These are phyloP conservation scores for Rhizoclosmatium globosum DNA, from an alignment of 192 early-diverging fungal genomes.

Conservation along the genomic window DNA sequence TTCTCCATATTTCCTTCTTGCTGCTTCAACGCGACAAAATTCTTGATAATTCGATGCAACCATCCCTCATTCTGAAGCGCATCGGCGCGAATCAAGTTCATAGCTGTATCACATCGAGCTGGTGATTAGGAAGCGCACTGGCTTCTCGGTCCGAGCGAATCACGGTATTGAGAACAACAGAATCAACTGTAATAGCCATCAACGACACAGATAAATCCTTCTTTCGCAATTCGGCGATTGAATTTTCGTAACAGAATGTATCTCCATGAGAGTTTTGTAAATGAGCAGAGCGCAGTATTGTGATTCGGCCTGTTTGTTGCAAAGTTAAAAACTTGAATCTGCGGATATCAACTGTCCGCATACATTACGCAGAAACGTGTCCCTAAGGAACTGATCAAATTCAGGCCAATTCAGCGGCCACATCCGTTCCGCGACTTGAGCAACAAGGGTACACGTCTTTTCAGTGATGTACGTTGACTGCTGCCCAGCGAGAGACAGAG, in stretches of 20 bases:
- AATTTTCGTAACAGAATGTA: constrained; percentile 67
- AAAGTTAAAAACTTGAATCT: neutral
- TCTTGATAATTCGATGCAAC: constrained; percentile 50
- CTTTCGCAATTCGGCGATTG: constrained; percentile 64
- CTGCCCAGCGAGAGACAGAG: neutral
- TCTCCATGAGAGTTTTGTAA: constrained; percentile 65
- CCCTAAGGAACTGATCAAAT: neutral
- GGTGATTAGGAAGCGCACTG: no score
- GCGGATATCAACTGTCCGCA: constrained; percentile 6
- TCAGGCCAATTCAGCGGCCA: constrained; percentile 9
- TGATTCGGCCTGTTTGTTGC: constrained; percentile 45
- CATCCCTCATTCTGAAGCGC: constrained; percentile 63
- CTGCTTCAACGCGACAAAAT: constrained; percentile 28
- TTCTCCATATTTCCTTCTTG: constrained; percentile 13
- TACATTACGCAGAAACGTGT: neutral
- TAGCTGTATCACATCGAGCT: constrained; percentile 22
- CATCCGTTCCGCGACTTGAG: constrained; percentile 33
- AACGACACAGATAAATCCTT: constrained; percentile 63
- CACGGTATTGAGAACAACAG: constrained; percentile 46
- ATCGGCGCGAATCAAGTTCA: constrained; percentile 62
- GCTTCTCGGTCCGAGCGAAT: constrained; percentile 54
- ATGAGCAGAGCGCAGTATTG: constrained; percentile 66
- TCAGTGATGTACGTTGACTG: neutral
- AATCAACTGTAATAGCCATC: constrained; percentile 61
- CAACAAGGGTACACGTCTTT: constrained; percentile 19